These are phyloP conservation scores for Pseudomassariella vexata DNA, from an alignment of 2,329 filamentous ascomycete species.

Conservation along the genomic window DNA sequence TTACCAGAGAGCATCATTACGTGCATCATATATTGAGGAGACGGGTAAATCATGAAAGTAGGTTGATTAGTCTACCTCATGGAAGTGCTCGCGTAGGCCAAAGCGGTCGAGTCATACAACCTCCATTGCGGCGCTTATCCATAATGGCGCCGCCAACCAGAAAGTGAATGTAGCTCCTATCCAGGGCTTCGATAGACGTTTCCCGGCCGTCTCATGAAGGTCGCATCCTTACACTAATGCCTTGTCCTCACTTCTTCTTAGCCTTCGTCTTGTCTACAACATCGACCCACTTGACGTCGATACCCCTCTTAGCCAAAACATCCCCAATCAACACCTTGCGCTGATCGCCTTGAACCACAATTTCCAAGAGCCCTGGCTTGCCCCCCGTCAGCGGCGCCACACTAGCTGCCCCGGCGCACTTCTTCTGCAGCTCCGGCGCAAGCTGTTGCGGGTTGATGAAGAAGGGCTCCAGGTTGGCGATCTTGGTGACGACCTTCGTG, in stretches of 20 bases:
- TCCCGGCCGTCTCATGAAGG: too few species aligned
- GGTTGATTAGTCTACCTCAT: too few species aligned
- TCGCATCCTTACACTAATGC: too few species aligned
- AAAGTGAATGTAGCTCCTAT: too few species aligned
- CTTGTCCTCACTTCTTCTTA: conserved; percentile 31
- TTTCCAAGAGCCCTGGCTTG: conserved; percentile 55
- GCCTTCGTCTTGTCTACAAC: conserved; percentile 64
- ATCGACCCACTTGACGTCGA: conserved; percentile 55
- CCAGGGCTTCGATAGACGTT: too few species aligned
- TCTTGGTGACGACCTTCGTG: conserved; percentile 60
- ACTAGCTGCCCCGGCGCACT: conserved; percentile 62
- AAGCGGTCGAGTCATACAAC: too few species aligned
- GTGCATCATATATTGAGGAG: too few species aligned
- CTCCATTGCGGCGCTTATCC: too few species aligned
- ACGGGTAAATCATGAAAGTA: too few species aligned
- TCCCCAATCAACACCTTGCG: conserved; percentile 49
- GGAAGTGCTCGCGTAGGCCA: too few species aligned
- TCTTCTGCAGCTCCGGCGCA: conserved; percentile 61
- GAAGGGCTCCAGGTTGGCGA: conserved; percentile 56
- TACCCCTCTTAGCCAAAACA: conserved; percentile 52
- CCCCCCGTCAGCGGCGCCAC: conserved; percentile 55
- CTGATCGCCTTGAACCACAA: conserved; percentile 64
- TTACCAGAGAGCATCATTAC: too few species aligned
- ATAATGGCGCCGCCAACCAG: too few species aligned
- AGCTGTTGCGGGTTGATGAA: conserved; percentile 53